Evolutionary conservation across 2,329 filamentous ascomycete genomes (phyloP), one percentile per base, ranked within the genome.

Genomic region (Paraphoma chrysanthemicola): DNA sequence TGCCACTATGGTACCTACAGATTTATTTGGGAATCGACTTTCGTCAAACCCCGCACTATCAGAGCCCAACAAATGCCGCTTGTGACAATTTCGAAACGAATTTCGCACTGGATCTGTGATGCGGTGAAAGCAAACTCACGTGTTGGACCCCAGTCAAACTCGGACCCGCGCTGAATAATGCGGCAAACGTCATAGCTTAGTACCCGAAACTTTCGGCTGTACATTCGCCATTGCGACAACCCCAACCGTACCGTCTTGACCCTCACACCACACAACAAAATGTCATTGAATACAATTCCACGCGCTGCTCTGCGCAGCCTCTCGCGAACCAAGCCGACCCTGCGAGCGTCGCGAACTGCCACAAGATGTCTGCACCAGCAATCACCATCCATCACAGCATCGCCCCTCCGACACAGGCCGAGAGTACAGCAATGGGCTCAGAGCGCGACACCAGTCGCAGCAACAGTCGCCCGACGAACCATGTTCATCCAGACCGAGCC

Each of bases 401-500:
- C 72, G 33, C 58, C 69, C 48, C 39, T 66, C 14, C 72, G 67
- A 49, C 70, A 67, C 53, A 72, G 74, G 57, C 72, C 74, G 7
- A 63, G 57, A 48, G 42, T 60, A n/a, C 67, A 68, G 53, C 51
- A 59, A 67, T 73, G 70, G 67, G 60, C 36, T 23, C 64, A 60
- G 30, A 61, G 51, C 6, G 41, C 62, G 23, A 45, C 56, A 31
- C 45, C 51, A 1, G 57, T 66, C 4, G 59, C 53, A 12, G 51
- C 58, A 18, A 53, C 59, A 10, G 51, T 68, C 18, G 57, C 64
- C 31, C 68, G 72, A 47, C 89, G 94, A 63, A 93, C 88, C 23
- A 96, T 99, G 78, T 99, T 98, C 82, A 99, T 99, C 73, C 95
- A 99, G 80, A 98, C 94, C 5, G 94, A 98, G 74, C 86, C 85